Percentiles rank a stretch among this genome's conserved stretches.
These are phyloP conservation scores for Arthromyces matolae DNA, from an alignment of 768 basidiomycete genomes.

Conservation along the genomic window DNA sequence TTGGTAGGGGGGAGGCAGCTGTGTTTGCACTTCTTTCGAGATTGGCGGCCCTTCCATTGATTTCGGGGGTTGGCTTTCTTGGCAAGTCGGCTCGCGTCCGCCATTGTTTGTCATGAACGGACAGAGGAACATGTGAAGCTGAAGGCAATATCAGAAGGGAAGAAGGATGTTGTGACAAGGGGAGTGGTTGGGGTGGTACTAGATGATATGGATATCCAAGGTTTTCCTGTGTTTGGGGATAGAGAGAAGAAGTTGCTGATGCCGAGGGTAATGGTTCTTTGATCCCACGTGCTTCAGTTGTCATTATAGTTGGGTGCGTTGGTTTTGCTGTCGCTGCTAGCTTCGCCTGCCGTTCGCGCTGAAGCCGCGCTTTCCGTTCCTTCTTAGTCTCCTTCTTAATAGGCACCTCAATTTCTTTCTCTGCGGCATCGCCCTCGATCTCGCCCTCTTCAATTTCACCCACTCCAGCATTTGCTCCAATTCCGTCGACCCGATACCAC, in stretches of 20 bases:
- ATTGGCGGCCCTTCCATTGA: too few species aligned
- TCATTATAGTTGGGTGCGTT: too few species aligned
- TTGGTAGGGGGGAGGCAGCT: constrained; percentile 10
- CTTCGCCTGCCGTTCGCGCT: constrained; percentile 19
- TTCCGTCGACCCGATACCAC: constrained; percentile 45
- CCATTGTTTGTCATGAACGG: constrained; percentile 14
- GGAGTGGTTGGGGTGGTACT: constrained; percentile 5
- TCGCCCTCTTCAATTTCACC: constrained; percentile 50
- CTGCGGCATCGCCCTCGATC: constrained; percentile 39
- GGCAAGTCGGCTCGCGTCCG: constrained; percentile 10
- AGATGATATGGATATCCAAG: constrained; percentile 4
- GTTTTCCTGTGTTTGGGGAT: background rate
- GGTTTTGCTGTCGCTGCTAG: constrained; percentile 6
- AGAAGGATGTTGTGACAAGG: constrained; percentile 4
- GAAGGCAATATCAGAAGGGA: background rate
- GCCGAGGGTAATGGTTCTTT: background rate
- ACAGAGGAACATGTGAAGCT: constrained; percentile 9
- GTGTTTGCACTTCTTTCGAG: too few species aligned
- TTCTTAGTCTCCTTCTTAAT: constrained; percentile 30
- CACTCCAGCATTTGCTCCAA: constrained; percentile 36
- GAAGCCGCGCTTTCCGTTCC: constrained; percentile 24
- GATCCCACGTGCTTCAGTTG: too few species aligned
- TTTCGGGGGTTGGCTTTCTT: constrained; percentile 2
- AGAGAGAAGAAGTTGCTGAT: background rate
- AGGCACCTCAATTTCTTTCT: constrained; percentile 17